Base-by-base conservation (phyloP, 192 early-diverging fungal species). In the Entomortierella parvispora region DNA sequence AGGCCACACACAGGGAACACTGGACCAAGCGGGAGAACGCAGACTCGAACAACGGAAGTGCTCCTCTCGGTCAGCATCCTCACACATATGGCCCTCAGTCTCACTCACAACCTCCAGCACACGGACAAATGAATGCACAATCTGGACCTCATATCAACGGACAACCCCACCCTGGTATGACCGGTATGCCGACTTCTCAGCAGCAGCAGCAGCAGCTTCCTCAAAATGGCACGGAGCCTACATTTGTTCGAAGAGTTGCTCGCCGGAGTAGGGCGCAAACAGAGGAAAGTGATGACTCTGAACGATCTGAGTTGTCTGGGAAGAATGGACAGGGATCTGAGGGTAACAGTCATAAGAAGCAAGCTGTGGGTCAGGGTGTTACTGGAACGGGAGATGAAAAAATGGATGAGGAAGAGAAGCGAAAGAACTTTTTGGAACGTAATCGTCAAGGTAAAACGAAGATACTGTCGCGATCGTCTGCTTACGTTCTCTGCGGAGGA, bases 341-440 rank as follows among this genome's bases (percentile, higher is more conserved):
- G 12, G 28, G 48, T 28, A 57, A 25, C 9, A 51, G 29, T 31
- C 62, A 58, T n/a, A 71, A 68, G 65, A 72, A 58, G 28, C 32
- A 57, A 25, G 65, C 56, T 17, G 20, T 17, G 1, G 42, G 43
- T 40, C 37, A 40, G 12, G 37, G 37, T 40, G 37, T 40, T 5
- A 40, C 37, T 9, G 37, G 37, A 18, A 49, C 61, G 29, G 50
- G 59, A 0, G 72, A 82, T 18, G 49, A 64, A 43, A 55, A 69
- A 46, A 70, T 67, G 61, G 65, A 80, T 28, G 79, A 77, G 11
- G 90, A 91, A 48, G 90, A 92, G 66, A 92, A 94, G 71, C 79
- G 94, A 49, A 86, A 82, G 45, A 89, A 86, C 61, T 95, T 95
- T 79, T 81, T 97, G 46, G 95, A 97, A 75, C 84, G 94, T 40